These are phyloP conservation scores for Kokia cookei DNA, from an alignment of 441 rosid genomes.

Conservation along the genomic window DNA sequence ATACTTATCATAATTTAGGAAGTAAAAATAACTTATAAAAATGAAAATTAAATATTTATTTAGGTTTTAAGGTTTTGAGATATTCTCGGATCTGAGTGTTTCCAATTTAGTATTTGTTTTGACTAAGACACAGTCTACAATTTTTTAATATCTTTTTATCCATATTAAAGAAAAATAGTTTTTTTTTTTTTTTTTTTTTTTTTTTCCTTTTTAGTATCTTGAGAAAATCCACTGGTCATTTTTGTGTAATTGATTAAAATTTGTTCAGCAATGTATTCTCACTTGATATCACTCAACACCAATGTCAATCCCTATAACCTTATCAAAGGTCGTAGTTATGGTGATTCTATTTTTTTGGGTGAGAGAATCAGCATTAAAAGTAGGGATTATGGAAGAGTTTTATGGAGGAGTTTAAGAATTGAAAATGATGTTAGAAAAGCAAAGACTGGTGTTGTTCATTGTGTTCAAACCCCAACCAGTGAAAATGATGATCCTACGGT, in stretches of 20 bases:
- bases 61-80: too few relatives aligned
- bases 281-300: slow-evolving; percentile 27
- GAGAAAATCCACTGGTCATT: background rate
- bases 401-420: slow-evolving; percentile 21
- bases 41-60: too few relatives aligned
- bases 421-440: slow-evolving; percentile 20
- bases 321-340: slow-evolving; percentile 8
- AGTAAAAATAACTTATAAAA: too few relatives aligned
- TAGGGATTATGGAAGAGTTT: slow-evolving; percentile 14
- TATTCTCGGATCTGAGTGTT: slow-evolving; percentile 5
- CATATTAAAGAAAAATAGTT: background rate
- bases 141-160: background rate
- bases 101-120: background rate
- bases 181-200: background rate
- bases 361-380: slow-evolving; percentile 19
- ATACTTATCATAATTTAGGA: too few relatives aligned
- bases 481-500: slow-evolving; percentile 17
- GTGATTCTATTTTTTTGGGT: slow-evolving; percentile 41
- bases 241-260: background rate
- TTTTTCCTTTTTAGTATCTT: background rate
- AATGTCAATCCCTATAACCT: slow-evolving; percentile 13
- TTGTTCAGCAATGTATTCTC: slow-evolving; percentile 42
- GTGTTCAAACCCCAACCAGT: slow-evolving; percentile 53
- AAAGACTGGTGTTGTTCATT: slow-evolving; percentile 37
- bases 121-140: background rate